phyloP scores from a whole-genome alignment of 306 rosid genomes.

The Purshia tridentata region DNA sequence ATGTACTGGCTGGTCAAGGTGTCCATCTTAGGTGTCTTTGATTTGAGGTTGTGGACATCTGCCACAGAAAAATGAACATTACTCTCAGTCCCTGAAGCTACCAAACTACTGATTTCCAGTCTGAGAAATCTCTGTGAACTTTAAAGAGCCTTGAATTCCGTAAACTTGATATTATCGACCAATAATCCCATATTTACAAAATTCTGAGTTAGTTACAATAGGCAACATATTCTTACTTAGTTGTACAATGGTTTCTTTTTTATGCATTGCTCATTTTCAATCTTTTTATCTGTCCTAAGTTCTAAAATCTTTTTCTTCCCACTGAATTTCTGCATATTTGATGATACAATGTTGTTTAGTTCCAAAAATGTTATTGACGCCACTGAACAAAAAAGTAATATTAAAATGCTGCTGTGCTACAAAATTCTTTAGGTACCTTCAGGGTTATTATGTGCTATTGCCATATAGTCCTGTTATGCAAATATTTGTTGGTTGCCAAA shows the following conservation, averaged over 20 bases:
- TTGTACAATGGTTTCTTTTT: background rate
- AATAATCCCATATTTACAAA: background rate
- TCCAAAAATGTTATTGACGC: too few species aligned
- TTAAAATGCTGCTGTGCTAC: too few species aligned
- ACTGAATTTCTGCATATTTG: background rate
- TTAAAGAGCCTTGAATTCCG: background rate
- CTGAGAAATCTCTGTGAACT: background rate
- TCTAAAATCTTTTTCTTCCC: background rate
- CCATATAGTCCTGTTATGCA: slow-evolving; percentile 8
- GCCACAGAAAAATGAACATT: background rate
- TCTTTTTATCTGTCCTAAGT: background rate
- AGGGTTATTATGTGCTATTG: background rate
- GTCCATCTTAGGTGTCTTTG: background rate
- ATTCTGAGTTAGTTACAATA: background rate
- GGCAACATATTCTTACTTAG: background rate
- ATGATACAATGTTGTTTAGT: background rate
- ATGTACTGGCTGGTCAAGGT: background rate
- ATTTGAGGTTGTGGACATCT: background rate
- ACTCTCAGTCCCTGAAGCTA: background rate
- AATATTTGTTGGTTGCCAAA: background rate
- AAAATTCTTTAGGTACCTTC: too few species aligned
- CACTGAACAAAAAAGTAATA: too few species aligned
- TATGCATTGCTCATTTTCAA: background rate
- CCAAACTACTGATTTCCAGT: background rate
- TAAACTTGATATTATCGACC: background rate